A percentile compares a stretch with the other conserved stretches of the same genome.
Conservation (phyloP, 371 early-diverging fungal species). For the Funneliformis caledonium region DNA sequence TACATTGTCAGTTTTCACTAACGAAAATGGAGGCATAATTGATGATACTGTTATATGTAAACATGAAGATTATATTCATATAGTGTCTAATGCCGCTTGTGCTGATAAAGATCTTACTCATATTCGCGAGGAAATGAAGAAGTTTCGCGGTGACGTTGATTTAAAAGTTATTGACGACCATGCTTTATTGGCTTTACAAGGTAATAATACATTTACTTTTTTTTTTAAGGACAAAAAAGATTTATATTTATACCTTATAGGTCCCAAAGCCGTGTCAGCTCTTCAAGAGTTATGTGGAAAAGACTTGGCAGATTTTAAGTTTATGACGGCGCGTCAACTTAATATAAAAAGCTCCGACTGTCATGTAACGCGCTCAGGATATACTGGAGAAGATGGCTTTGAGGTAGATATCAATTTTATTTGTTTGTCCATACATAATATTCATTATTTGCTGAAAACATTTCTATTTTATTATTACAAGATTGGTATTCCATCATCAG, state of each 20-base stretch:
- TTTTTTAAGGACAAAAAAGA: background rate
- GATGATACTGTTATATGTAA: constrained; percentile 97
- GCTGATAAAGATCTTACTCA: constrained; percentile 95
- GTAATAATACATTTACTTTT: constrained; percentile 44
- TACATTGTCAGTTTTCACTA: constrained; percentile 92
- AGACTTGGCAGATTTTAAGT: constrained; percentile 72
- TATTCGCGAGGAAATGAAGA: constrained; percentile 74
- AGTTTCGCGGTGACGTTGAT: constrained; percentile 88
- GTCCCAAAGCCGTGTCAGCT: constrained; percentile 71
- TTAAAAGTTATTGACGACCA: constrained; percentile 83
- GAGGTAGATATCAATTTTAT: constrained; percentile 63
- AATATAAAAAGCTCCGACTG: constrained; percentile 79
- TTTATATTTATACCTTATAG: constrained; percentile 13
- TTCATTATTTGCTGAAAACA: background rate
- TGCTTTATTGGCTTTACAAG: constrained; percentile 92
- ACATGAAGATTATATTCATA: constrained; percentile 79
- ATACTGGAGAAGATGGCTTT: constrained; percentile 99
- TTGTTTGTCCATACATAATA: background rate
- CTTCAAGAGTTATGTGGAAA: constrained; percentile 60
- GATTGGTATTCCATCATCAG: constrained; percentile 82
- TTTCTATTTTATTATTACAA: constrained; percentile 41
- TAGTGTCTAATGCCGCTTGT: constrained; percentile 98
- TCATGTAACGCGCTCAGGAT: constrained; percentile 95
- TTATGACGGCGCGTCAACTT: constrained; percentile 85
- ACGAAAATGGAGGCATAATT: constrained; percentile 95